These are phyloP conservation scores for Umbilicus rupestris DNA, from an alignment of 164 flowering plant genomes.

Conservation along the genomic window DNA sequence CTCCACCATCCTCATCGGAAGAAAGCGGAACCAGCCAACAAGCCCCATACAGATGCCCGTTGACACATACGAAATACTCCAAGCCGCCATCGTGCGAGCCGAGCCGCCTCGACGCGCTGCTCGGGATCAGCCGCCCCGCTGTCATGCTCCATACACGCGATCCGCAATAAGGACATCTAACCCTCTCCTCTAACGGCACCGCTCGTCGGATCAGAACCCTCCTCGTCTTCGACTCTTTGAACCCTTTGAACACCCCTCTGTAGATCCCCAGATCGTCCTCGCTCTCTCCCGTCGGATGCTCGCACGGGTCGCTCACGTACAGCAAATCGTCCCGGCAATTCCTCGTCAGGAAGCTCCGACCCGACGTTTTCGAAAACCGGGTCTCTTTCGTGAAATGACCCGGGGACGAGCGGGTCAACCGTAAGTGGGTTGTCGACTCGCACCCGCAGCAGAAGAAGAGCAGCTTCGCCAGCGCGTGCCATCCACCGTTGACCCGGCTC, in stretches of 20 bases:
- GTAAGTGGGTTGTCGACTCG: constrained; percentile 37
- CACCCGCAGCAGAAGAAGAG: constrained; percentile 76
- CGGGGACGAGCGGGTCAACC: constrained; percentile 22
- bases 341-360: constrained; percentile 59
- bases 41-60: constrained; percentile 83
- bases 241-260: constrained; percentile 67
- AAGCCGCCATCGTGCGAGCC: constrained; percentile 54
- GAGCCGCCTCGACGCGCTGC: constrained; percentile 57
- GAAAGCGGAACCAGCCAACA: constrained; percentile 68
- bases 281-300: constrained; percentile 39
- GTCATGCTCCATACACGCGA: constrained; percentile 94
- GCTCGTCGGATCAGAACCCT: constrained; percentile 40
- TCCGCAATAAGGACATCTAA: constrained; percentile 74
- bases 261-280: constrained; percentile 63
- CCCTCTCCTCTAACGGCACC: constrained; percentile 41
- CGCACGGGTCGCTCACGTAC: constrained; percentile 84
- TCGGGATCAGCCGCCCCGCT: constrained; percentile 57
- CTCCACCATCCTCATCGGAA: constrained; percentile 35
- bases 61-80: constrained; percentile 82
- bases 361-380: constrained; percentile 88
- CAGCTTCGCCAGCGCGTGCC: constrained; percentile 74
- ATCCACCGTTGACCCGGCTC: constrained; percentile 46
- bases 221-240: constrained; percentile 49
- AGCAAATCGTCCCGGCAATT: constrained; percentile 51
- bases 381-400: constrained; percentile 48